Base-by-base conservation (phyloP, 352 stramenopile species). In the Phytopythium sindhum region DNA sequence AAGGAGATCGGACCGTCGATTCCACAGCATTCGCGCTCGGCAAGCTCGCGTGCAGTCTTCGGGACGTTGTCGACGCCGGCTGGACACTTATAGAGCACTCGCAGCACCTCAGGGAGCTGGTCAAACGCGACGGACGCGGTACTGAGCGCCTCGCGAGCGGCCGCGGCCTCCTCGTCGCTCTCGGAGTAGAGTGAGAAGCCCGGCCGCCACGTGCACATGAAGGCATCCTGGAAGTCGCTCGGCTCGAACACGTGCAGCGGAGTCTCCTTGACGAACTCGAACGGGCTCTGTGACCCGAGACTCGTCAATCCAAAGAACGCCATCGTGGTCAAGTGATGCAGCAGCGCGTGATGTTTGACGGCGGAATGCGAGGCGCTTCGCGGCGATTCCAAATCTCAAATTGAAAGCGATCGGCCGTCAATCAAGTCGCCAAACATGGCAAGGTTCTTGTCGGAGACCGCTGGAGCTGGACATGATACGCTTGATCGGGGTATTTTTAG, bases 261-360 rank as follows among this genome's bases (percentile, higher is more conserved):
- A 12, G 80, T 91, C 37, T 81, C 76, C 51, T 83, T 81, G 50
- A 69, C 68, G 10, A 68, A 23, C 48, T 89, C 81, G 62, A 91
- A 89, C 26, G 78, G 67, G 48, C 69, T 80, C 60, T 88, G 80
- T 11, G 81, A 84, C 31, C 81, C 81, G 28, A 89, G 69, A 6
- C 64, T 57, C 3, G 80, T 91, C 48, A 91, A 69, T 1, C 81
- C 80, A 57, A 91, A 89, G 76, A 89, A 91, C 35, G 77, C 69
- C 79, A 90, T 89, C 12, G 24, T 33, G 39, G 48, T 41, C 42
- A 21, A 57, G 23, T 61, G 21, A 21, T 24, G 14, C n/a, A 21
- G 50, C 50, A 10, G 14, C 12, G 23, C 6, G 28, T 1, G 23
- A 24, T 7, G 0, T 9, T 55, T 55, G 48, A 14, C 48, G 21